Base-by-base conservation (phyloP, 2,329 filamentous ascomycete genomes). In the Colletotrichum salicis region DNA sequence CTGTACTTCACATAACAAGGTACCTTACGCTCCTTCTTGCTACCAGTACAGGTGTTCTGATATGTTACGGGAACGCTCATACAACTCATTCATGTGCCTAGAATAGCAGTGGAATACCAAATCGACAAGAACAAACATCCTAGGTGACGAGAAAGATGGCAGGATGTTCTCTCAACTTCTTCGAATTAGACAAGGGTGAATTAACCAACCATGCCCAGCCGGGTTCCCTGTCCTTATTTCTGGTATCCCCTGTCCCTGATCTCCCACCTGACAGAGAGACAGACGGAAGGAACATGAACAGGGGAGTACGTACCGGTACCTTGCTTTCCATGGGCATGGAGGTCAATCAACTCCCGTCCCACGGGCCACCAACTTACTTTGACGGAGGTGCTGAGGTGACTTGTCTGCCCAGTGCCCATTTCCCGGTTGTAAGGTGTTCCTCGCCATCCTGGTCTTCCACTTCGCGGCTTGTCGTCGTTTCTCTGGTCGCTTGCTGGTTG, bases 361-460 rank as follows among this genome's bases (percentile, higher is more conserved):
- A 64, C 61, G 61, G 61, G 24, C 61, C 61, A 64, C 51, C 61
- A 31, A 55, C 22, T 63, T 31, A 62, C 35, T 19, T 68, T 13
- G 45, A 56, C 41, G n/a, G 24, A 33, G 27, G 27, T 29, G 27
- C 37, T 41, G 37, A 41, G 37, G 37, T 41, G 37, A 41, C 37
- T 41, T 41, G 37, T 41, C 48, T 63, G 58, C 65, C 65, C 65
- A 68, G 55, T 63, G 58, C 65, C 65, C 65, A 68, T 62, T 63
- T 63, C 65, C 65, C 29, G 65, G 61, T 64, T 51, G 31, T 29
- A 29, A 29, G 27, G 27, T 45, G 33, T 51, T 63, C 58, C 65
- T 68, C 58, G 59, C 59, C 22, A 31, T 22, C 31, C 64, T 62
- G 48, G 45, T 31, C 45, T 48, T 52, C 27, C 27, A 29, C 4